These are phyloP conservation scores for Lipomyces mesembrius DNA, from an alignment of 805 yeast species.

Conservation along the genomic window DNA sequence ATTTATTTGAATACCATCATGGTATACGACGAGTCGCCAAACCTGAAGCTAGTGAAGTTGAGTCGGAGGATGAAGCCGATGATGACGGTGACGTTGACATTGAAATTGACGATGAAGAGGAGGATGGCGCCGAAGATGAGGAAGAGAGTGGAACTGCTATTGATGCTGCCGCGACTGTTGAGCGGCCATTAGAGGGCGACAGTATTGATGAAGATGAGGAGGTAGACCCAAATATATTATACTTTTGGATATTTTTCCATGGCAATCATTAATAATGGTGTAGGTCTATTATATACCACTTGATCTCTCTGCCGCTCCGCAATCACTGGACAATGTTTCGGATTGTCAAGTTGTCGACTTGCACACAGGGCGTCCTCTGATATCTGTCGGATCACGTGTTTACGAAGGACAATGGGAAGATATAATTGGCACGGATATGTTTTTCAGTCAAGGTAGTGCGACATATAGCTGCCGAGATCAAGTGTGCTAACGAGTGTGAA, in stretches of 20 bases:
- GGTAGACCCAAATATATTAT: background rate
- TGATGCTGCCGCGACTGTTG: background rate
- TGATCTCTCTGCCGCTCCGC: constrained; percentile 29
- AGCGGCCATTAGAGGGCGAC: background rate
- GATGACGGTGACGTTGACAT: constrained; percentile 17
- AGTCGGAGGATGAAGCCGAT: constrained; percentile 11
- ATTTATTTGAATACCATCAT: constrained; percentile 5
- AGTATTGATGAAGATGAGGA: constrained; percentile 14
- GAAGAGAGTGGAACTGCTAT: background rate
- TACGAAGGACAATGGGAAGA: constrained; percentile 37
- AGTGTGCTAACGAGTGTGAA: background rate
- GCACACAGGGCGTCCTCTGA: constrained; percentile 26
- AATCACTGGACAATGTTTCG: constrained; percentile 15
- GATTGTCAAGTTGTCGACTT: constrained; percentile 22
- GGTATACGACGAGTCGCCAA: constrained; percentile 13
- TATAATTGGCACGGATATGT: constrained; percentile 33
- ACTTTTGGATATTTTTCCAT: background rate
- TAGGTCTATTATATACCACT: constrained; percentile 27
- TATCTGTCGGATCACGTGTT: constrained; percentile 29
- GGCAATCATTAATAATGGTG: constrained; percentile 5
- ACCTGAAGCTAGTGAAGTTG: constrained; percentile 14
- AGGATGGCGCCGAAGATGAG: constrained; percentile 2
- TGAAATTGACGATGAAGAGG: constrained; percentile 21
- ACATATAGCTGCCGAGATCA: background rate
- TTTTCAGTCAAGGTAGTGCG: constrained; percentile 25